Evolutionary conservation across 257 asterid species (phyloP).

Genomic region (Jasminum sambac): DNA sequence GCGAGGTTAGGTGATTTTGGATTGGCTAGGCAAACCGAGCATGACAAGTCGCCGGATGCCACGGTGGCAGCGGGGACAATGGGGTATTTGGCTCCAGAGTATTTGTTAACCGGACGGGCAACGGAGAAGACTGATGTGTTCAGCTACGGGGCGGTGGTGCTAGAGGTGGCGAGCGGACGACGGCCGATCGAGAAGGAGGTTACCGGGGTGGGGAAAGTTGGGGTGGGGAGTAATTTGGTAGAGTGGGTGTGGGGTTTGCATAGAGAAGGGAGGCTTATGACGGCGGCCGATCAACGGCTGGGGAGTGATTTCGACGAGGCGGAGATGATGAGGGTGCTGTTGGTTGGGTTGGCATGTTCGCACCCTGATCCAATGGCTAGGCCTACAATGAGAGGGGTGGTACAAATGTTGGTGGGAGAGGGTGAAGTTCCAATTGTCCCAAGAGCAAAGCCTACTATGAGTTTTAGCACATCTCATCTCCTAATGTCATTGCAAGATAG

Average conservation of each 20-base stretch:
- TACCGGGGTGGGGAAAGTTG: conserved; percentile 40
- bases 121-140: conserved; percentile 74
- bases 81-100: conserved; percentile 91
- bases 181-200: conserved; percentile 73
- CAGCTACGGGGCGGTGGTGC: conserved; percentile 79
- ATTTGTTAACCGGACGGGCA: conserved; percentile 74
- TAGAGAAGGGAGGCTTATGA: conserved; percentile 53
- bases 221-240: conserved; percentile 53
- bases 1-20: conserved; percentile 86
- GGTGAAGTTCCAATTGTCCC: conserved; percentile 68
- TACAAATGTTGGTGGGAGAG: conserved; percentile 77
- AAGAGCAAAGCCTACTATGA: conserved; percentile 59
- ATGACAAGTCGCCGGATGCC: conserved; percentile 76
- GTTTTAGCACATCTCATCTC: conserved; percentile 67
- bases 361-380: conserved; percentile 75
- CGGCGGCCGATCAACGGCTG: conserved; percentile 58
- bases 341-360: conserved; percentile 70
- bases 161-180: conserved; percentile 82
- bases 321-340: conserved; percentile 61
- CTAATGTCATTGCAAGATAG: conserved; percentile 68
- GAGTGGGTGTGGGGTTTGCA: conserved; percentile 89
- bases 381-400: conserved; percentile 77
- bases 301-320: conserved; percentile 52
- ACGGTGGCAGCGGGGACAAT: conserved; percentile 89
- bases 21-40: conserved; percentile 70